Percentiles rank a stretch among this genome's conserved stretches.
phyloP scores from a whole-genome alignment of 148 eudicot species.

The Pouteria glomerata region DNA sequence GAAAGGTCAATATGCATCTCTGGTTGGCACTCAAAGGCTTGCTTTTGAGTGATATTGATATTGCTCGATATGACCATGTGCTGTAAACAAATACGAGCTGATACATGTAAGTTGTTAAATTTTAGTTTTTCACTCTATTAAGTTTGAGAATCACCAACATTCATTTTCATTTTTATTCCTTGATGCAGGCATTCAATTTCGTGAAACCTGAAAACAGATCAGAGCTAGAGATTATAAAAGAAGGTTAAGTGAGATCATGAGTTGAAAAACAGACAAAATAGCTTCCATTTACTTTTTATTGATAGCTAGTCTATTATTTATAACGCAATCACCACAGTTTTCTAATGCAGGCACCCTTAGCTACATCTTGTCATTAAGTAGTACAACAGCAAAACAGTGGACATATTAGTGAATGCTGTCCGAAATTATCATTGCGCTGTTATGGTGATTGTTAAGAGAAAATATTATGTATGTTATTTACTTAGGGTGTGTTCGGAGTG shows the following conservation, averaged over 20 bases:
- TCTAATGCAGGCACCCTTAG: background rate
- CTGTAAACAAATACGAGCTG: background rate
- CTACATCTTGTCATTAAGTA: background rate
- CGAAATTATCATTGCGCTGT: background rate
- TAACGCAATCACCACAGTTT: background rate
- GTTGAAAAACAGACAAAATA: background rate
- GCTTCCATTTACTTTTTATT: conserved; percentile 1
- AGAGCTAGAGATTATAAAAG: background rate
- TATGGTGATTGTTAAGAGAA: too few species aligned
- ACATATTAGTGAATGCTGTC: background rate
- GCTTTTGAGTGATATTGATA: conserved; percentile 66
- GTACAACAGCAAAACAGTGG: background rate
- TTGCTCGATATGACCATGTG: background rate
- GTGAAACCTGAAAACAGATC: conserved; percentile 3
- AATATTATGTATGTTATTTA: too few species aligned
- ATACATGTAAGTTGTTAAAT: background rate
- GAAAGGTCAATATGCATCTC: conserved; percentile 83
- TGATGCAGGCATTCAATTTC: background rate
- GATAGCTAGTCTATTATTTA: background rate
- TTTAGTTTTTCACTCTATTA: background rate
- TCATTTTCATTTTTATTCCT: background rate
- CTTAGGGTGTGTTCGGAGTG: too few species aligned
- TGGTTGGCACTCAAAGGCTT: conserved; percentile 87
- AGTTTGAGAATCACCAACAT: background rate
- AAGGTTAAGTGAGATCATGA: background rate